Base-by-base conservation (phyloP, 257 asterid genomes). In the Avicennia marina region DNA sequence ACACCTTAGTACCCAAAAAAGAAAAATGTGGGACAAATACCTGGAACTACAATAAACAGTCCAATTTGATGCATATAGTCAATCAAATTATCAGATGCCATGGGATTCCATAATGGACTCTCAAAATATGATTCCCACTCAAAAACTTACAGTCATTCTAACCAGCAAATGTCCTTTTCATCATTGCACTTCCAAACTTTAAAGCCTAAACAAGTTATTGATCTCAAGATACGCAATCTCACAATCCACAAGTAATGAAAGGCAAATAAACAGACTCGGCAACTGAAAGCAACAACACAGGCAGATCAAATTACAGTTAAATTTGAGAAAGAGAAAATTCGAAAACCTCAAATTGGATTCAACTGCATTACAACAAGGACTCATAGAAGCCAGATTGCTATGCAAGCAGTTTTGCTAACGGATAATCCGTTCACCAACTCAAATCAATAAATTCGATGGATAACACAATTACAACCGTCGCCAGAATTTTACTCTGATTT, bases 121-220 rank as follows among this genome's bases (percentile, higher is more conserved):
- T n/a, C 15, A 36, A 11, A 12, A 11, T n/a, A 16, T 11, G 41
- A 5, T 5, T 36, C 41, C 41, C 41, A 36, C 3, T 11, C 2
- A 36, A 36, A 36, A n/a, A n/a, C n/a, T n/a, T n/a, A n/a, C n/a
- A n/a, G n/a, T n/a, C n/a, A n/a, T n/a, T n/a, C n/a, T n/a, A n/a
- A n/a, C n/a, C n/a, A n/a, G 25, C 4, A 53, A 34, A 21, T 34
- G 27, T 40, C 44, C 31, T 22, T 44, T 56, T 64, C 22, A 55
- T 47, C 26, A 24, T 44, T 10, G 47, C 16, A 38, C 25, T 25
- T 40, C 8, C 41, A 41, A 39, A 24, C 25, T 43, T n/a, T n/a
- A n/a, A n/a, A n/a, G n/a, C n/a, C n/a, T n/a, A n/a, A 22, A 42
- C 20, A 55, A 34, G 33, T 39, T 56, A 39, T 8, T 1, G 16